These are phyloP conservation scores for Kuraishia hungarica DNA, from an alignment of 805 yeast genomes.

Conservation along the genomic window DNA sequence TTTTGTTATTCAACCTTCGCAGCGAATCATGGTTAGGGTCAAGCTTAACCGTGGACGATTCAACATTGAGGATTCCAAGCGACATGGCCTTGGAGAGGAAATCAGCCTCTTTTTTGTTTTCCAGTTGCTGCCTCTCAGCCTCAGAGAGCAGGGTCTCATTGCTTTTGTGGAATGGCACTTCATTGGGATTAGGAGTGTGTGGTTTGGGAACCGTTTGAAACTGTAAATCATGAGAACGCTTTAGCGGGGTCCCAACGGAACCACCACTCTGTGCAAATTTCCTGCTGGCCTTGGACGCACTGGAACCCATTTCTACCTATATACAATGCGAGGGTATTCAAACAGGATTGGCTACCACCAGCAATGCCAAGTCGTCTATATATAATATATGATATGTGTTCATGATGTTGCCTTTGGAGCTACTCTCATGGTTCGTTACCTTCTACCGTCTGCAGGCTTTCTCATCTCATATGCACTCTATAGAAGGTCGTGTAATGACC, in stretches of 20 bases:
- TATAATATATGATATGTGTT: too few species aligned
- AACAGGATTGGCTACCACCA: too few species aligned
- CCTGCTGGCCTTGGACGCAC: background rate
- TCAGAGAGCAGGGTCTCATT: background rate
- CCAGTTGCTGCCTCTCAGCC: background rate
- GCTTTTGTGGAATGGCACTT: background rate
- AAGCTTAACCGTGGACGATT: background rate
- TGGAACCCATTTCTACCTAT: background rate
- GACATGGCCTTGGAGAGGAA: constrained; percentile 2
- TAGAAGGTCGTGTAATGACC: background rate
- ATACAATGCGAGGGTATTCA: background rate
- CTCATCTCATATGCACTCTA: background rate
- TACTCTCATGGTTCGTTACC: too few species aligned
- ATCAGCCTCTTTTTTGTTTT: background rate
- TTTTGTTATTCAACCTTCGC: background rate
- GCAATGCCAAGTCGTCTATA: too few species aligned
- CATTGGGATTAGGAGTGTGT: background rate
- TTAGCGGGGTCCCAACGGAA: background rate
- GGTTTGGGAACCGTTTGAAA: background rate
- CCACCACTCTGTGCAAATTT: background rate
- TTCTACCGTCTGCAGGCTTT: background rate
- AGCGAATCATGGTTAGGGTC: background rate
- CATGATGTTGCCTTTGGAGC: too few species aligned
- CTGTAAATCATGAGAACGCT: background rate
- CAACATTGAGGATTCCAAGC: background rate